Conservation (phyloP, 352 stramenopile genomes). For the Globisporangium acanthophoron region DNA sequence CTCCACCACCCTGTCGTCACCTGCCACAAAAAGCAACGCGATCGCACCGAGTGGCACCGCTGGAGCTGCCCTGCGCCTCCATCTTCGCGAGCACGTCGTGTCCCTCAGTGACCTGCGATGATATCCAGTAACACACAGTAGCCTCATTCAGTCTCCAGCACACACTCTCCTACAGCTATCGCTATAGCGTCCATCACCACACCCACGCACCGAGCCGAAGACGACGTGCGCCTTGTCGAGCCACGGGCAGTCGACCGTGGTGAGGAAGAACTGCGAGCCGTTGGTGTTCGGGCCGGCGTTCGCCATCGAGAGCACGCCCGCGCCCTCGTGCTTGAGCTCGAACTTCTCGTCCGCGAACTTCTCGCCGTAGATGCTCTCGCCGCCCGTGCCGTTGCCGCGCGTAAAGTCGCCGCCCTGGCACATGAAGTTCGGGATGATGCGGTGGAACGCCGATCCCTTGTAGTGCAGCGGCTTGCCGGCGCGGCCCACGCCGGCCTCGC, state of each 20-base stretch:
- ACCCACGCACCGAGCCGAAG: constrained; percentile 86
- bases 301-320: constrained; percentile 93
- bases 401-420: constrained; percentile 98
- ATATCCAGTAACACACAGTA: background rate
- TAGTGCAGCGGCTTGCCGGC: constrained; percentile 80
- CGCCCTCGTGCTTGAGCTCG: constrained; percentile 86
- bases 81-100: constrained; percentile 96
- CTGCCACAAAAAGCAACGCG: background rate
- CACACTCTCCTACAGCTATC: too few relatives aligned
- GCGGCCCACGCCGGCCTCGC: constrained; percentile 90
- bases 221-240: constrained; percentile 88
- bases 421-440: constrained; percentile 93
- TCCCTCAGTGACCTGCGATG: constrained; percentile 81
- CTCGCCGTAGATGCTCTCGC: constrained; percentile 92
- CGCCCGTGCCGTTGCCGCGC: constrained; percentile 80
- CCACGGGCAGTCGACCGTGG: constrained; percentile 88
- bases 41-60: constrained; percentile 83
- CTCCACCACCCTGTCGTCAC: constrained; percentile 2
- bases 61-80: constrained; percentile 91
- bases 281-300: constrained; percentile 97
- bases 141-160: background rate
- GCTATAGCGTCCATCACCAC: background rate
- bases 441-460: constrained; percentile 90
- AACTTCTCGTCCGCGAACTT: constrained; percentile 98
- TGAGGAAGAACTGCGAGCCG: constrained; percentile 98